A percentile compares a stretch with the other conserved stretches of the same genome.
phyloP scores from a whole-genome alignment of 306 rosid genomes.

The Vigna mungo region DNA sequence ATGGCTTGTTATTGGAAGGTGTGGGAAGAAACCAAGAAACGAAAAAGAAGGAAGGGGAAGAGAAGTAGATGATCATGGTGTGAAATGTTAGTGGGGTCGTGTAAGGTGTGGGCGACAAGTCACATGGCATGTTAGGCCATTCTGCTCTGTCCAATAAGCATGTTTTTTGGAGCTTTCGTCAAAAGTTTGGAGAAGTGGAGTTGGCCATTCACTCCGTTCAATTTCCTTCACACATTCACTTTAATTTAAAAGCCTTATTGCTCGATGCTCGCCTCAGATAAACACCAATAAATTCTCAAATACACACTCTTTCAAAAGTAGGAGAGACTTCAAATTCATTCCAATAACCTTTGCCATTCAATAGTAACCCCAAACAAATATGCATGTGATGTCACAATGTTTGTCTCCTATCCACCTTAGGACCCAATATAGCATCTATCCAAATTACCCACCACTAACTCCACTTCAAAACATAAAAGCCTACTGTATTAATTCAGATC shows the following conservation, averaged over 20 bases:
- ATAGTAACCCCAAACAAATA: background rate
- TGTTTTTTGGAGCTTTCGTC: conserved; percentile 51
- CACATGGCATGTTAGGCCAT: conserved; percentile 62
- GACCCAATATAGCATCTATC: background rate
- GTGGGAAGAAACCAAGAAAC: background rate
- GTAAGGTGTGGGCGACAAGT: conserved; percentile 59
- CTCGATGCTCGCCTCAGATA: conserved; percentile 3
- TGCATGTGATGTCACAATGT: conserved; percentile 1
- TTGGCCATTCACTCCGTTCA: conserved; percentile 43
- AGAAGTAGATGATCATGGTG: conserved; percentile 7
- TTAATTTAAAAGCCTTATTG: background rate
- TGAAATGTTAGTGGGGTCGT: conserved; percentile 24
- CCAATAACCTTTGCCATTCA: conserved; percentile 26
- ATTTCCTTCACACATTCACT: conserved; percentile 12
- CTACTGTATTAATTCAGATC: background rate
- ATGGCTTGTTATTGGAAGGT: background rate
- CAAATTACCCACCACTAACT: conserved; percentile 2
- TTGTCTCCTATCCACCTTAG: conserved; percentile 12
- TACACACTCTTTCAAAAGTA: background rate
- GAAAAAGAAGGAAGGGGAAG: background rate
- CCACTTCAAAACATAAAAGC: background rate
- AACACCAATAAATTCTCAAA: conserved; percentile 21
- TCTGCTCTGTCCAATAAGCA: conserved; percentile 38
- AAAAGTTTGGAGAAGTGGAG: conserved; percentile 51
- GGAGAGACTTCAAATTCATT: background rate